Base-by-base conservation (phyloP, 2,329 filamentous ascomycete species). In the Trichoderma sp. region DNA sequence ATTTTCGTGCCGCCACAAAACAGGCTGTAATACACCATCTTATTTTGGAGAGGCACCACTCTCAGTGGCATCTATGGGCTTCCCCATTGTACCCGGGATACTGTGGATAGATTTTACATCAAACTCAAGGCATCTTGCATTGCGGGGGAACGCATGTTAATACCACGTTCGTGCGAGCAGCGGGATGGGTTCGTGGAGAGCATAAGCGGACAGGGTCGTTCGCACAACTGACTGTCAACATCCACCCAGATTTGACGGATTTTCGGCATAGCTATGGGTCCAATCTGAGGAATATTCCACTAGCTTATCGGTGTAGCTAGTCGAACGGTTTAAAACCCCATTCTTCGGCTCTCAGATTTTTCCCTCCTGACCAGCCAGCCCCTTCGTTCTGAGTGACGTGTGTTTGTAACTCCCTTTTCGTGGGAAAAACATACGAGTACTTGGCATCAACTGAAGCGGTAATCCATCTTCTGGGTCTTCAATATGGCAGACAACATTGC, bases 231-330 rank as follows among this genome's bases (percentile, higher is more conserved):
- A 61, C 58, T 60, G 24, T 47, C 21, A 21, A 69, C 56, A 69
- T 69, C 56, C 56, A 51, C 56, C 36, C 15, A 34, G 21, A 32
- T 24, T 32, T 18, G 21, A 43, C 66, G 57, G 66, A 4, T 34
- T 51, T 61, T 69, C 66, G 66, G 66, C 66, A 69, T 61, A 61
- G 32, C 8, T 57, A 69, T 69, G 66, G 66, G 66, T 69, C 66
- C 39, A 32, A 12, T 32, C 14, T 69, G 26, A 61, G 24, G 28
- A 32, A 60, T 28, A 51, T 61, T 9, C 66, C 66, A 28, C 39
- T 69, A 69, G 66, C 66, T n/a, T 61, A 34, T 30, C 57, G 24
- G n/a, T 21, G 36, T 60, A 18, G 14, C n/a, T 4, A 43, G 34
- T 53, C 26, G 6, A 3, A 15, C 47, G 15, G 6, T 43, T 68